Evolutionary conservation across 805 yeast genomes (phyloP).

Genomic region (Ogataea neopini): DNA sequence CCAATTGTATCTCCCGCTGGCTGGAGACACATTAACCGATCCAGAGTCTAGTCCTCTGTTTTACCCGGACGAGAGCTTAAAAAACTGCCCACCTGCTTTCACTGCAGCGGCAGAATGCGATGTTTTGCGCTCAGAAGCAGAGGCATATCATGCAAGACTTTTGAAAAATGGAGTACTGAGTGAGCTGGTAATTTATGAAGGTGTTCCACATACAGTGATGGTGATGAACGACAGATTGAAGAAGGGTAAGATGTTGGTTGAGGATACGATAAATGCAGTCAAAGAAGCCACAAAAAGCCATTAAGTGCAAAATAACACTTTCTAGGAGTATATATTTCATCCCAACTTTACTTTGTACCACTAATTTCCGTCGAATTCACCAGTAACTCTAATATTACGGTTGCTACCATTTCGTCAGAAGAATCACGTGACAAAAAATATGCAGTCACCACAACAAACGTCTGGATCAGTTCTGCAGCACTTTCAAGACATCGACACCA

Average conservation of each 20-base stretch:
- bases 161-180: slow-evolving; percentile 37
- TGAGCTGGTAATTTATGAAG: slow-evolving; percentile 37
- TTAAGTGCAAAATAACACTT: too few relatives aligned
- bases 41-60: slow-evolving; percentile 42
- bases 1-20: slow-evolving; percentile 41
- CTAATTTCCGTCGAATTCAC: too few relatives aligned
- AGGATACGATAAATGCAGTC: neutral
- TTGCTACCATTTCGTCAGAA: too few relatives aligned
- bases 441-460: too few relatives aligned
- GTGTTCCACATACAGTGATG: slow-evolving; percentile 50
- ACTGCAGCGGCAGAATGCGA: slow-evolving; percentile 46
- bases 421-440: too few relatives aligned
- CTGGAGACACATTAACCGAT: slow-evolving; percentile 35
- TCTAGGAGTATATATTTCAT: too few relatives aligned
- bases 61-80: slow-evolving; percentile 41
- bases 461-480: too few relatives aligned
- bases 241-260: slow-evolving; percentile 37
- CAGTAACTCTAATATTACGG: too few relatives aligned
- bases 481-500: too few relatives aligned
- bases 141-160: slow-evolving; percentile 42
- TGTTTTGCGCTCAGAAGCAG: slow-evolving; percentile 45
- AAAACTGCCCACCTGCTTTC: slow-evolving; percentile 41
- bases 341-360: too few relatives aligned
- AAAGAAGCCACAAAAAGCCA: neutral
- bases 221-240: slow-evolving; percentile 43